These are phyloP conservation scores for Acer yangbiense DNA, from an alignment of 345 rosid species.

Conservation along the genomic window DNA sequence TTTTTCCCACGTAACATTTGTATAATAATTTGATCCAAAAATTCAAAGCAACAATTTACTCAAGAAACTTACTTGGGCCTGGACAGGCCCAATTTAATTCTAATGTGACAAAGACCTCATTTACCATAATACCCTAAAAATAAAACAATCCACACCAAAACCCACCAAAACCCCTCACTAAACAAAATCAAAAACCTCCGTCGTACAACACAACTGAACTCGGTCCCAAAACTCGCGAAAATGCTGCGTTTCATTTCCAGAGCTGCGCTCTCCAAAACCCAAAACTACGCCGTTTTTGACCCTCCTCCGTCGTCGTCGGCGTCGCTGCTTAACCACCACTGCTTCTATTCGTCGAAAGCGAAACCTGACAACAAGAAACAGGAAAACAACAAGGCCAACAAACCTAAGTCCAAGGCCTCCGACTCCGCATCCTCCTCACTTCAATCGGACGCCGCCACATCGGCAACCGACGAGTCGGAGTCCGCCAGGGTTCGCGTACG, in stretches of 20 bases:
- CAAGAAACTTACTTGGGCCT: too few relatives aligned
- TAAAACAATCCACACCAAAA: too few relatives aligned
- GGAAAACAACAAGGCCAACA: slow-evolving; percentile 31
- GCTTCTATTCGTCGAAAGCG: slow-evolving; percentile 13
- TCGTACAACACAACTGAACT: neutral
- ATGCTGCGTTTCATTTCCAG: slow-evolving; percentile 26
- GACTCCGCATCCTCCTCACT: slow-evolving; percentile 35
- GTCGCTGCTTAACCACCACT: neutral
- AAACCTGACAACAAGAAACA: neutral
- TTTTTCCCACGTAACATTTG: too few relatives aligned
- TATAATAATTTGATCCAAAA: too few relatives aligned
- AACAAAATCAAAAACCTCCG: neutral
- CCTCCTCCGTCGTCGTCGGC: neutral
- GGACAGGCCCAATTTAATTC: too few relatives aligned
- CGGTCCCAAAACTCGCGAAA: neutral
- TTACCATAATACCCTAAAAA: too few relatives aligned
- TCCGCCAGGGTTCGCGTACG: slow-evolving; percentile 59
- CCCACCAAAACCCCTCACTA: neutral
- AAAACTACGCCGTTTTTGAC: neutral
- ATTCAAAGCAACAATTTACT: too few relatives aligned
- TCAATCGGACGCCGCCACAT: slow-evolving; percentile 32
- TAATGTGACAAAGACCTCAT: too few relatives aligned
- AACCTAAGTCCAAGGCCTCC: slow-evolving; percentile 42
- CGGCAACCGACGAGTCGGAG: slow-evolving; percentile 39
- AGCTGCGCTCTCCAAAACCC: slow-evolving; percentile 24